Percentiles rank a stretch among this genome's conserved stretches.
Evolutionary conservation across 2,329 filamentous ascomycete genomes (phyloP).

Genomic region (Epichloe aotearoae): DNA sequence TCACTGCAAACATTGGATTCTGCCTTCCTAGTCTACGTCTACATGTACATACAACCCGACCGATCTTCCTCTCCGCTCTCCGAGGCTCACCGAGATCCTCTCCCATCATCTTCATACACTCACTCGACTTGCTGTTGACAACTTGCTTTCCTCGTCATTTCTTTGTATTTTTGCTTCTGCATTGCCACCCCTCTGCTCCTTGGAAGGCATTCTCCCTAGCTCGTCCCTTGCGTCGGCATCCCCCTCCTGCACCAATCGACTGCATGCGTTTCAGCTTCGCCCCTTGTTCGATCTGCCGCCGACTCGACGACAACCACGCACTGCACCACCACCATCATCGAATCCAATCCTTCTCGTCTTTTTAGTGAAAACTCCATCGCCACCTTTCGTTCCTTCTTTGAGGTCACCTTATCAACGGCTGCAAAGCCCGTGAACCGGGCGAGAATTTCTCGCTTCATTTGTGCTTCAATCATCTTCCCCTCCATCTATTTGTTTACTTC

Average conservation of each 20-base stretch:
- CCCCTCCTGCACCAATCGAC: neutral
- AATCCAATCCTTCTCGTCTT: neutral
- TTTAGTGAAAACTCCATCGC: neutral
- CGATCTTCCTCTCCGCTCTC: neutral
- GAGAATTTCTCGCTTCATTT: neutral
- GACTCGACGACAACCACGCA: neutral
- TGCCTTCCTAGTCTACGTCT: neutral
- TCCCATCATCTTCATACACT: conserved; percentile 2
- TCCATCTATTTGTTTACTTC: conserved; percentile 8
- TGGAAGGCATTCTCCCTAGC: neutral
- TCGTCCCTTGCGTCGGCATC: neutral
- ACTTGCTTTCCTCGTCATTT: conserved; percentile 1
- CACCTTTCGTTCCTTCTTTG: neutral
- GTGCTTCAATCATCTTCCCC: conserved; percentile 6
- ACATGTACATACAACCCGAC: neutral
- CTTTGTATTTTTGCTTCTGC: neutral
- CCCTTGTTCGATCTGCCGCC: conserved; percentile 2
- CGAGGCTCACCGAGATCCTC: too few species aligned
- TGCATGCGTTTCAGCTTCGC: conserved; percentile 5
- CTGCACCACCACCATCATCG: neutral
- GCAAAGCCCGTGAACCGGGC: neutral
- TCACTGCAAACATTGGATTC: neutral
- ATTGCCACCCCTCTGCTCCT: neutral
- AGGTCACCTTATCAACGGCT: neutral
- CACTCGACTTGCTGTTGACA: neutral